Percentiles rank a stretch among this genome's conserved stretches.
Conservation (phyloP, 2,329 filamentous ascomycete species). For the Scytalidium lignicola region DNA sequence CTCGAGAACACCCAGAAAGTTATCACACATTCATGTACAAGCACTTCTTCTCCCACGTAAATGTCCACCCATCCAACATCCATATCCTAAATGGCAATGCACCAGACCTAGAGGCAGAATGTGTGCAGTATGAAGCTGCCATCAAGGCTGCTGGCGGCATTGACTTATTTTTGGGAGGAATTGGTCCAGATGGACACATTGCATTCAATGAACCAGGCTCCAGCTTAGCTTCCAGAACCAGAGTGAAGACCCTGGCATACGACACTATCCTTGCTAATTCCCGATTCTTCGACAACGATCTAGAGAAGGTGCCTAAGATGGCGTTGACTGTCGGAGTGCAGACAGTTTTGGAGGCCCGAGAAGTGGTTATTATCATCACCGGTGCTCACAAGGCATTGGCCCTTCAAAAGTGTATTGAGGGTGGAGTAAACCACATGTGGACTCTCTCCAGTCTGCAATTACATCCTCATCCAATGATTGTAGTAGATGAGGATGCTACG, state of each 20-base stretch:
- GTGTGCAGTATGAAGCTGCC: slow-evolving; percentile 71
- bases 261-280: slow-evolving; percentile 85
- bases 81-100: slow-evolving; percentile 82
- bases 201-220: slow-evolving; percentile 89
- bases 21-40: slow-evolving; percentile 95
- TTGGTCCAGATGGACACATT: slow-evolving; percentile 82
- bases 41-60: slow-evolving; percentile 81
- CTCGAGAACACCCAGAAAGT: slow-evolving; percentile 76
- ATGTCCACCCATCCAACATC: slow-evolving; percentile 76
- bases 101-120: slow-evolving; percentile 68
- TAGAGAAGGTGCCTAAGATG: slow-evolving; percentile 71
- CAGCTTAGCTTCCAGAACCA: slow-evolving; percentile 68
- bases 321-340: slow-evolving; percentile 81
- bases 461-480: slow-evolving; percentile 75
- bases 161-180: slow-evolving; percentile 79
- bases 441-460: slow-evolving; percentile 76
- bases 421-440: slow-evolving; percentile 87
- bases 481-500: slow-evolving; percentile 77
- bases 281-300: slow-evolving; percentile 73
- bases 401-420: slow-evolving; percentile 74
- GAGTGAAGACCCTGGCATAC: slow-evolving; percentile 82
- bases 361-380: slow-evolving; percentile 78
- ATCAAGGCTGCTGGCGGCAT: slow-evolving; percentile 74
- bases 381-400: slow-evolving; percentile 78
- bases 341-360: slow-evolving; percentile 74